Evolutionary conservation across 1,139 yeast species (phyloP), one percentile per base, ranked within the genome.

Genomic region (Diutina ranongensis): DNA sequence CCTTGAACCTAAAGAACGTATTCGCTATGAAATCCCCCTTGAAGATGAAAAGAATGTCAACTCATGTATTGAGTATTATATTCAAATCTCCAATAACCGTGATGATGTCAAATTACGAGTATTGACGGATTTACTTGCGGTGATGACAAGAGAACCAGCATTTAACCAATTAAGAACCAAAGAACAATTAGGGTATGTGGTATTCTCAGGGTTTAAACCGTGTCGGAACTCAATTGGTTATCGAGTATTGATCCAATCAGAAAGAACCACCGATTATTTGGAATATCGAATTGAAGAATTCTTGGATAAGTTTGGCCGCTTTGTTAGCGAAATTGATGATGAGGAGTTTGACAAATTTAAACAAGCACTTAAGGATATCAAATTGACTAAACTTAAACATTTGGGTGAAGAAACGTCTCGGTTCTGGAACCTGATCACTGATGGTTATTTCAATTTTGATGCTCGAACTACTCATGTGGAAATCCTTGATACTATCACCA

Each of bases 111-210:
- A 55, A 38, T 49, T 59, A 32, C 58, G 70, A 44, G 66, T 87
- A 0, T 58, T 76, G 46, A 70, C 83, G 18, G 88, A 83, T 46
- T 64, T 92, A 46, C 62, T 87, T 45, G 75, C 83, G 0, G 88
- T 85, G 47, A 72, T 88, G 50, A 68, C 83, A 45, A 78, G 76
- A 51, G 97, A 89, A 58, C 97, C 97, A 1, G 84, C 89, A 47
- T 92, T 92, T 61, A 82, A 86, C 59, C 86, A 84, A 52, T 71
- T 92, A 48, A 74, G 98, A 61, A 92, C 98, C 3, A 82, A 86
- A 55, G 98, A 92, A 62, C 97, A 92, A 59, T 69, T 85, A 34
- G 95, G 95, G 1, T 85, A 85, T 57, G 88, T 92, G 49, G 98
- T 92, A 0, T 87, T 86, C 59, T 80, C 94, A 35, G 85, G 94